Evolutionary conservation across 108 stramenopile genomes (phyloP), one percentile per base, ranked within the genome.

Genomic region (Fragilaria crotonensis): DNA sequence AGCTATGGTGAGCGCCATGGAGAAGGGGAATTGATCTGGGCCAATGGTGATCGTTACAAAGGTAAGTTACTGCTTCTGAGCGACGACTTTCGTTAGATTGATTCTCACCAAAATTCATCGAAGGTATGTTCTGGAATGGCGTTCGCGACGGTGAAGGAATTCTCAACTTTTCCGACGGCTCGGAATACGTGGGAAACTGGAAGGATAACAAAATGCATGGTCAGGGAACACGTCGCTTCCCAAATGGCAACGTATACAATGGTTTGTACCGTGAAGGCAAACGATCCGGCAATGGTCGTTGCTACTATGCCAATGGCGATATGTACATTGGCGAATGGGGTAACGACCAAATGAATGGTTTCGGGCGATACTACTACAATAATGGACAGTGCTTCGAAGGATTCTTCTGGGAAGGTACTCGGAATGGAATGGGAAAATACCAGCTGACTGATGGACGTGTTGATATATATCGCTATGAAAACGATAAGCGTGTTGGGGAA

Each of bases 111-210:
- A 41, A 7, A 41, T 41, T 14, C 11, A 41, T 7, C 7, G 7
- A 11, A 41, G 85, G 85, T 1, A 60, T 41, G 2, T 86, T 86
- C 49, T 51, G 59, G 33, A 64, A 78, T 59, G 85, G 79, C 18
- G 46, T 51, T 23, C 74, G 81, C 19, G 60, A 79, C 2, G 85
- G 85, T 7, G 54, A 71, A 17, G 85, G 85, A 4, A 73, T 71
- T 14, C 59, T 80, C 22, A 54, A 30, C 27, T 78, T 73, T 61
- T 57, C 54, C 33, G 79, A 86, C 30, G 77, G 76, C 68, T 51
- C 66, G 59, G 79, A 81, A 52, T 87, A 83, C 54, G 62, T 55
- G 18, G 85, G 85, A 29, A 68, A 74, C 18, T 87, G 81, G 81
- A 30, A 51, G 9, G 52, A 58, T 30, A 83, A 87, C 66, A 57